Evolutionary conservation across 768 basidiomycete genomes (phyloP).

Genomic region (Leccinum longicurvipes): DNA sequence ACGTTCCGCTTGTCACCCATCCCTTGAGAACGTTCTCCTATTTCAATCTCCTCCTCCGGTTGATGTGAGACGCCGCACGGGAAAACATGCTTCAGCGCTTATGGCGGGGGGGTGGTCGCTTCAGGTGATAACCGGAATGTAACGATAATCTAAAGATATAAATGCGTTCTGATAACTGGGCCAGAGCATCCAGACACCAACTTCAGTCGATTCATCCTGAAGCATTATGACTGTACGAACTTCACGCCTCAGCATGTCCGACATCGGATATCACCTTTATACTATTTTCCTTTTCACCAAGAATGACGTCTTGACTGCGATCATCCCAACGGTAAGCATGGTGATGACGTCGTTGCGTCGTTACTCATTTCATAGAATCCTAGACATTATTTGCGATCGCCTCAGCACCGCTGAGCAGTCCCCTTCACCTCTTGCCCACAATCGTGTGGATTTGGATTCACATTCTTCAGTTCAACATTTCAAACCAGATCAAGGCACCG

Average conservation of each 20-base stretch:
- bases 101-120: neutral
- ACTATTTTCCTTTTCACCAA: slow-evolving; percentile 41
- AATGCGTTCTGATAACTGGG: neutral
- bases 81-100: neutral
- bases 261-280: slow-evolving; percentile 24
- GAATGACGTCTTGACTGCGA: slow-evolving; percentile 44
- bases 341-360: rapidly evolving
- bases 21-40: neutral
- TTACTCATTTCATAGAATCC: neutral
- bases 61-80: neutral
- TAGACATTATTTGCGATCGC: slow-evolving; percentile 35
- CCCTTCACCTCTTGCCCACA: slow-evolving; percentile 21
- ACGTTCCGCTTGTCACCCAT: neutral
- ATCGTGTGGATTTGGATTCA: slow-evolving; percentile 46
- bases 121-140: slow-evolving; percentile 1
- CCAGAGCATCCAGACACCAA: neutral
- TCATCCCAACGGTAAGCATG: slow-evolving; percentile 44
- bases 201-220: neutral
- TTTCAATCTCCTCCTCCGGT: neutral
- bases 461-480: slow-evolving; percentile 41
- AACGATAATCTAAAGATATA: slow-evolving; percentile 1
- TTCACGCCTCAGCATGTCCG: neutral
- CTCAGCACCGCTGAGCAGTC: slow-evolving; percentile 29
- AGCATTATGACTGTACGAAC: slow-evolving; percentile 20
- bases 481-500: slow-evolving; percentile 41